Conservation (phyloP, 2,329 filamentous ascomycete species). For the Uncinocarpus reesii region DNA sequence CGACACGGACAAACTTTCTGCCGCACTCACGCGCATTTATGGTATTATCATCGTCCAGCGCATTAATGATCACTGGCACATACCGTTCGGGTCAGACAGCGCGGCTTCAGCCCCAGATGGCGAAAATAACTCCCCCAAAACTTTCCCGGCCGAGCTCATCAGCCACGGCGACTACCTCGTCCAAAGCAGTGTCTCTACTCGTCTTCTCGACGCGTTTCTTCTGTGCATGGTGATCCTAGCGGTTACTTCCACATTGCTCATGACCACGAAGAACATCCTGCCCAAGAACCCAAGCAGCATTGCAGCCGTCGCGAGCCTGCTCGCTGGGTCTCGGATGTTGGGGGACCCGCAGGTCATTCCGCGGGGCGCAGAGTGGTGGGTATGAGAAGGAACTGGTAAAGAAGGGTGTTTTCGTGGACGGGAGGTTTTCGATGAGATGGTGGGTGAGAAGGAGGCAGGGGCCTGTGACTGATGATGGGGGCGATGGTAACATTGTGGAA, state of each 20-base stretch:
- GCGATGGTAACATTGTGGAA: constrained; percentile 2
- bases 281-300: constrained; percentile 24
- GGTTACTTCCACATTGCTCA: constrained; percentile 12
- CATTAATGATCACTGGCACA: constrained; percentile 10
- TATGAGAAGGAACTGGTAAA: constrained; percentile 15
- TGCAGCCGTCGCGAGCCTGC: constrained; percentile 20
- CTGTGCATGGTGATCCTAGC: constrained; percentile 19
- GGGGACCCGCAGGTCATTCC: constrained; percentile 13
- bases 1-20: constrained; percentile 3
- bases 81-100: constrained; percentile 13
- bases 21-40: constrained; percentile 7
- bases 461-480: constrained; percentile 1
- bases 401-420: constrained; percentile 7
- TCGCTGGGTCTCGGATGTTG: constrained; percentile 19
- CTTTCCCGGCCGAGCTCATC: constrained; percentile 11
- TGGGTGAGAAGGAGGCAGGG: constrained; percentile 11
- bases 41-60: constrained; percentile 11
- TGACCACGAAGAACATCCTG: constrained; percentile 18
- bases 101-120: neutral
- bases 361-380: constrained; percentile 18
- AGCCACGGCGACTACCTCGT: constrained; percentile 16
- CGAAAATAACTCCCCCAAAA: constrained; percentile 1
- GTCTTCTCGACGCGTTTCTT: constrained; percentile 19
- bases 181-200: constrained; percentile 19
- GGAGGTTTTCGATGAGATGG: constrained; percentile 16